Evolutionary conservation across 306 rosid genomes (phyloP).

Genomic region (Luffa aegyptiaca): DNA sequence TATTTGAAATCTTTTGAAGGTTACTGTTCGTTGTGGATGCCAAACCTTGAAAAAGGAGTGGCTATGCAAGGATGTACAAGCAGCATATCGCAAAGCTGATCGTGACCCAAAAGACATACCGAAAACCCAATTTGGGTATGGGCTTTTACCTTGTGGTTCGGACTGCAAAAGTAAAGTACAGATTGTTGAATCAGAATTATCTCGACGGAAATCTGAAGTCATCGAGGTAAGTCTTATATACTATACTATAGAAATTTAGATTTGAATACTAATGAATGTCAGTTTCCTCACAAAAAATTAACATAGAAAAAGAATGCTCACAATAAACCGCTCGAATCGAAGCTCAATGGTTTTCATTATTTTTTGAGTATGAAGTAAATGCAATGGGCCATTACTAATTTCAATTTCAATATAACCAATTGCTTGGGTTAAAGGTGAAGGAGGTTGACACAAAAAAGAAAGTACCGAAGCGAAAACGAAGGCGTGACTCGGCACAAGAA

Average conservation of each 20-base stretch:
- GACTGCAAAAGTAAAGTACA: slow-evolving; percentile 62
- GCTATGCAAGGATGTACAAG: slow-evolving; percentile 77
- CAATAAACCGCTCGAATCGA: background rate
- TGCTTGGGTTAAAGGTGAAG: slow-evolving; percentile 41
- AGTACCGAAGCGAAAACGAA: slow-evolving; percentile 47
- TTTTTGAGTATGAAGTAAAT: background rate
- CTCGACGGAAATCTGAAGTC: slow-evolving; percentile 56
- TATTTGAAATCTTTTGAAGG: slow-evolving; percentile 36
- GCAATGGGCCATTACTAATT: background rate
- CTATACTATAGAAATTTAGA: background rate
- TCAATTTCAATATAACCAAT: background rate
- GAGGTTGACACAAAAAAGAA: slow-evolving; percentile 40
- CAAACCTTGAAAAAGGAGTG: slow-evolving; percentile 89
- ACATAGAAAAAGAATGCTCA: background rate
- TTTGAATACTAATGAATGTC: background rate
- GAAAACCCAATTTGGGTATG: slow-evolving; percentile 75
- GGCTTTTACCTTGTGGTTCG: slow-evolving; percentile 71
- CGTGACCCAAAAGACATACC: slow-evolving; percentile 40
- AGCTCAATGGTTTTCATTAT: background rate
- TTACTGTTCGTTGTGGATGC: slow-evolving; percentile 79
- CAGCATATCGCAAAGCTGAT: slow-evolving; percentile 42
- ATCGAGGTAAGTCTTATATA: slow-evolving; percentile 43
- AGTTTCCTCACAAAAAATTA: background rate
- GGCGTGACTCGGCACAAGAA: slow-evolving; percentile 41
- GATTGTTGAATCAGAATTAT: slow-evolving; percentile 61